These are phyloP conservation scores for Aspergillus proliferans DNA, from an alignment of 2,329 filamentous ascomycete species.

Conservation along the genomic window DNA sequence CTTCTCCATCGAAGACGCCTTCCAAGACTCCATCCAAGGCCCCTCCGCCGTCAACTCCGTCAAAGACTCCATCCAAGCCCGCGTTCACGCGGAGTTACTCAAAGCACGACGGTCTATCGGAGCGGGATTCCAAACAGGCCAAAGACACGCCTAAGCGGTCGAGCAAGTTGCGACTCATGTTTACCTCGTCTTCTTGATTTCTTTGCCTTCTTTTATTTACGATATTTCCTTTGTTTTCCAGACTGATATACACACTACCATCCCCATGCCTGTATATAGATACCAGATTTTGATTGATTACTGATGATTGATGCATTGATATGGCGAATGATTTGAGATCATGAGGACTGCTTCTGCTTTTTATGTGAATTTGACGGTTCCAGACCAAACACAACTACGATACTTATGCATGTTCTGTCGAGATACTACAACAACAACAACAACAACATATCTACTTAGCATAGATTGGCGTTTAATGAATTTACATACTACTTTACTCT, in stretches of 20 bases:
- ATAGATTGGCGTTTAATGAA: too few species aligned
- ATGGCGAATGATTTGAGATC: background rate
- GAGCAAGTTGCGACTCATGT: slow-evolving; percentile 33
- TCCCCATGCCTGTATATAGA: background rate
- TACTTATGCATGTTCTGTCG: too few species aligned
- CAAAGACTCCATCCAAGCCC: slow-evolving; percentile 14
- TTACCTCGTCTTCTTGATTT: slow-evolving; percentile 15
- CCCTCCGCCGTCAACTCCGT: slow-evolving; percentile 11
- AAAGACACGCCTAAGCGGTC: slow-evolving; percentile 35
- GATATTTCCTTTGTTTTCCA: background rate
- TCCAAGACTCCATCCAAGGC: slow-evolving; percentile 13
- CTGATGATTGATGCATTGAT: too few species aligned
- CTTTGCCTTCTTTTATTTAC: background rate
- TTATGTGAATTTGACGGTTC: too few species aligned
- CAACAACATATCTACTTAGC: too few species aligned
- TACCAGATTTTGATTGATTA: background rate
- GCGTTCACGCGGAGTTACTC: slow-evolving; percentile 6
- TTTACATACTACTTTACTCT: too few species aligned
- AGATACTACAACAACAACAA: too few species aligned
- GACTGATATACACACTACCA: background rate
- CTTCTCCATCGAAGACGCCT: slow-evolving; percentile 14
- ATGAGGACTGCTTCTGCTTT: too few species aligned
- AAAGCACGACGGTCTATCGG: background rate
- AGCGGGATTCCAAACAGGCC: slow-evolving; percentile 17
- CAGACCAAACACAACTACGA: too few species aligned